phyloP scores from a whole-genome alignment of 129 eudicot species.

The Lactuca sativa region DNA sequence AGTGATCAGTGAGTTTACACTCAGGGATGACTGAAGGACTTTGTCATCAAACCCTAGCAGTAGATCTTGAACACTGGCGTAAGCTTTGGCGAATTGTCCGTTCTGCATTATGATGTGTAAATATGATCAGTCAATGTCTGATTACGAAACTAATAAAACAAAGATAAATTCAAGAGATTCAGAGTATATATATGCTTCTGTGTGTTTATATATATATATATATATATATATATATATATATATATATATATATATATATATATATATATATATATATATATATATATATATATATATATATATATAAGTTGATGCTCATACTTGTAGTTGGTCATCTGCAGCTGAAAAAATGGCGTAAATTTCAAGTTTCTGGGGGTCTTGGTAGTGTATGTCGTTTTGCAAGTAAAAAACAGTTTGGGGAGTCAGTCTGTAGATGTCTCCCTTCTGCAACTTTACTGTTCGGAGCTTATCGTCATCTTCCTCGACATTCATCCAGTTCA shows the following conservation, averaged over 20 bases:
- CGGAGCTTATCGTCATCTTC: conserved; percentile 31
- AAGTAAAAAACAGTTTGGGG: conserved; percentile 64
- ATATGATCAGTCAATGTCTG: neutral
- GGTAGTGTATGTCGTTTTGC: conserved; percentile 44
- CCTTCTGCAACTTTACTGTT: conserved; percentile 33
- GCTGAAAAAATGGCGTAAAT: conserved; percentile 60
- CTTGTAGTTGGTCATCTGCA: conserved; percentile 36
- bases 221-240: no score
- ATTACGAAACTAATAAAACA: neutral
- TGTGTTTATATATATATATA: no score
- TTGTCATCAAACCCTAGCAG: conserved; percentile 68
- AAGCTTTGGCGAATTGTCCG: conserved; percentile 38
- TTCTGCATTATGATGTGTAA: conserved; percentile 30
- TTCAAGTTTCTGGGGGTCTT: conserved; percentile 49
- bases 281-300: no score
- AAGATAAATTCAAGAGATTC: neutral
- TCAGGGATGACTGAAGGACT: conserved; percentile 62
- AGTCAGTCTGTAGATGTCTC: conserved; percentile 56
- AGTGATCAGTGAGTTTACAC: conserved; percentile 29
- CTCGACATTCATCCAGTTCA: conserved; percentile 43
- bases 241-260: no score
- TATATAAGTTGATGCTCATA: conserved; percentile 17
- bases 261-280: no score
- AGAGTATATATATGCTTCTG: neutral
- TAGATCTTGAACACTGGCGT: conserved; percentile 58